Evolutionary conservation across 2,329 filamentous ascomycete genomes (phyloP).

Genomic region (Scedosporium boydii): DNA sequence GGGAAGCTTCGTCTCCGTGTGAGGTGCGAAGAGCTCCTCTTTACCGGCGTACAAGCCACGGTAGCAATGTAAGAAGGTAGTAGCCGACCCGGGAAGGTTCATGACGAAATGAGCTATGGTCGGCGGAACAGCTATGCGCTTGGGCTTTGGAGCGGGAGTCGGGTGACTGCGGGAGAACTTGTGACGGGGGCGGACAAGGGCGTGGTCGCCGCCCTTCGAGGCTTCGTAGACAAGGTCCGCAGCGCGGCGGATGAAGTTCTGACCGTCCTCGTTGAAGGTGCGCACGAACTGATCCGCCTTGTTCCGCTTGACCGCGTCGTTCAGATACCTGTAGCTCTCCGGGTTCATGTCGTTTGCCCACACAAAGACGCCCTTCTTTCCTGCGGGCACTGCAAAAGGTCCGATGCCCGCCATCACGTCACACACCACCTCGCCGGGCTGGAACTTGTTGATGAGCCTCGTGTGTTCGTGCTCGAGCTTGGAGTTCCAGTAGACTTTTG

Average conservation of each 20-base stretch:
- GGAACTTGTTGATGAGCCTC: slow-evolving; percentile 65
- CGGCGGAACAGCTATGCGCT: slow-evolving; percentile 49
- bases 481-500: slow-evolving; percentile 97
- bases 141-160: slow-evolving; percentile 22
- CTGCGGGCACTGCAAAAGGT: slow-evolving; percentile 86
- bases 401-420: slow-evolving; percentile 98
- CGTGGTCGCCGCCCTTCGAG: slow-evolving; percentile 40
- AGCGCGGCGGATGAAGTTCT: slow-evolving; percentile 65
- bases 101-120: slow-evolving; percentile 93
- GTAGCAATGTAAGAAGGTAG: slow-evolving; percentile 62
- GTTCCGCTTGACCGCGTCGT: slow-evolving; percentile 63
- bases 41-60: slow-evolving; percentile 65
- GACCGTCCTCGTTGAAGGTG: slow-evolving; percentile 74
- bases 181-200: slow-evolving; percentile 33
- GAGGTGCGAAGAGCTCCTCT: slow-evolving; percentile 54
- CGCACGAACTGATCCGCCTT: slow-evolving; percentile 70
- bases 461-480: slow-evolving; percentile 84
- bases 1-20: slow-evolving; percentile 55
- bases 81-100: slow-evolving; percentile 88
- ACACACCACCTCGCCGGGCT: slow-evolving; percentile 78
- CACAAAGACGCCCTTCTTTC: slow-evolving; percentile 82
- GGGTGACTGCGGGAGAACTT: slow-evolving; percentile 29
- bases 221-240: slow-evolving; percentile 50
- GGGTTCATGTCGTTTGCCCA: slow-evolving; percentile 98
- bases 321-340: slow-evolving; percentile 67